phyloP scores from a whole-genome alignment of 2,329 filamentous ascomycete species.

The Ophiostoma ulmi region DNA sequence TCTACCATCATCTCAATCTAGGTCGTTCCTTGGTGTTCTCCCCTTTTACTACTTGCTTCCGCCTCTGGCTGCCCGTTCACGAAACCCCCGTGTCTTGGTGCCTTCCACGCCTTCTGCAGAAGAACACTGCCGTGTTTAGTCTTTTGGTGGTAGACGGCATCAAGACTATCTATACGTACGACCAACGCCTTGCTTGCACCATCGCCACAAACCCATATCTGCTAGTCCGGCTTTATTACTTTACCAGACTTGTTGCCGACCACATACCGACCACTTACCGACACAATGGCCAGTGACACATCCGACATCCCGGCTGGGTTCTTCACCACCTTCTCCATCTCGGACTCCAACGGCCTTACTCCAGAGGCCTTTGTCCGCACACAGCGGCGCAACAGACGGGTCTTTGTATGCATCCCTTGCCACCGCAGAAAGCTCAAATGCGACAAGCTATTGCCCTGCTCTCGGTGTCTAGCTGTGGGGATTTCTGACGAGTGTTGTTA shows the following conservation, averaged over 20 bases:
- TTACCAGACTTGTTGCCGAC: too few relatives aligned
- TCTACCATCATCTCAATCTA: background rate
- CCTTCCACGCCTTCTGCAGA: too few relatives aligned
- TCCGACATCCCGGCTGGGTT: conserved; percentile 28
- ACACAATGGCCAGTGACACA: conserved; percentile 19
- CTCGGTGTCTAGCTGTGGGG: conserved; percentile 30
- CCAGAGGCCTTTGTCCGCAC: conserved; percentile 25
- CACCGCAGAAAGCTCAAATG: conserved; percentile 32
- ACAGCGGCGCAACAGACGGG: conserved; percentile 32
- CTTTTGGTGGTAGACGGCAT: background rate
- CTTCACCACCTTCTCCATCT: conserved; percentile 32
- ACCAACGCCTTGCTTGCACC: too few relatives aligned
- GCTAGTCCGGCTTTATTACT: too few relatives aligned
- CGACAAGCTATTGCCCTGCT: conserved; percentile 31
- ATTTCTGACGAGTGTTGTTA: conserved; percentile 30
- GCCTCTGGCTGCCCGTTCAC: too few relatives aligned
- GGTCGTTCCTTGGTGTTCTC: too few relatives aligned
- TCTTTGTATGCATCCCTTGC: conserved; percentile 33
- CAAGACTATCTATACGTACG: too few relatives aligned
- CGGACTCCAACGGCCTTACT: conserved; percentile 29
- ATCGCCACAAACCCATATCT: too few relatives aligned
- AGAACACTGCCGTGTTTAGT: too few relatives aligned
- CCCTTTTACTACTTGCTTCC: background rate
- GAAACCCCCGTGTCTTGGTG: too few relatives aligned
- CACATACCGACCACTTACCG: too few relatives aligned